A percentile compares a stretch with the other conserved stretches of the same genome.
phyloP scores from a whole-genome alignment of 2,329 filamentous ascomycete genomes.

The Stagonosporopsis chrysanthemi region DNA sequence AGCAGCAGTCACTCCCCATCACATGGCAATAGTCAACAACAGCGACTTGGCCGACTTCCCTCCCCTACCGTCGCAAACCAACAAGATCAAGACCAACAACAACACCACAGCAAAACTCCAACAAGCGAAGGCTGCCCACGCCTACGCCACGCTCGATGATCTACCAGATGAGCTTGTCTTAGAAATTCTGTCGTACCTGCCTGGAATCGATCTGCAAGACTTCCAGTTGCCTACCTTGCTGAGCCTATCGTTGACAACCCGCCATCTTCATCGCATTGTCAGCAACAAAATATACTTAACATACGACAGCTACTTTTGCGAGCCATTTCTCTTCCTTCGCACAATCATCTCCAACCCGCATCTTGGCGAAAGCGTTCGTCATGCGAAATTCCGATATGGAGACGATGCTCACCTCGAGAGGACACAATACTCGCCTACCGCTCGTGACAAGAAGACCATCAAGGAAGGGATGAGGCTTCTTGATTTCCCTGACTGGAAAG shows the following conservation, averaged over 20 bases:
- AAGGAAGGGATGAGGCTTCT: slow-evolving; percentile 35
- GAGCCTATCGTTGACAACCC: slow-evolving; percentile 34
- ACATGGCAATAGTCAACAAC: slow-evolving; percentile 28
- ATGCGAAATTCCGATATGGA: slow-evolving; percentile 26
- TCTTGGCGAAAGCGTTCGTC: slow-evolving; percentile 27
- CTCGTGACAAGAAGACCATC: slow-evolving; percentile 36
- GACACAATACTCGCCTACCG: slow-evolving; percentile 23
- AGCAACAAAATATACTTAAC: slow-evolving; percentile 28
- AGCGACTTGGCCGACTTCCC: slow-evolving; percentile 27
- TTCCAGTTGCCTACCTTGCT: slow-evolving; percentile 29
- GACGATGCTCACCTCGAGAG: slow-evolving; percentile 14
- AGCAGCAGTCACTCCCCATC: background rate
- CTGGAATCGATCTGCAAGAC: slow-evolving; percentile 23
- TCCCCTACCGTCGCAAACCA: slow-evolving; percentile 26
- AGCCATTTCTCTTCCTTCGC: slow-evolving; percentile 41
- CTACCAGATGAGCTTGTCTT: slow-evolving; percentile 42
- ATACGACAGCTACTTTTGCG: slow-evolving; percentile 33
- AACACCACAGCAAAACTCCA: background rate
- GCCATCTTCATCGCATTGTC: slow-evolving; percentile 33
- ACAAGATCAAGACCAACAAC: background rate
- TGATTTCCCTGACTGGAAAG: slow-evolving; percentile 36
- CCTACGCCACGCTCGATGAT: slow-evolving; percentile 24
- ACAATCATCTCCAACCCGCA: slow-evolving; percentile 30
- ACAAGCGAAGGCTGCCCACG: background rate
- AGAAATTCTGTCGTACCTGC: slow-evolving; percentile 34